Evolutionary conservation across 306 rosid genomes (phyloP), one percentile per base, ranked within the genome.

Genomic region (Cyclanthera cordifolia): DNA sequence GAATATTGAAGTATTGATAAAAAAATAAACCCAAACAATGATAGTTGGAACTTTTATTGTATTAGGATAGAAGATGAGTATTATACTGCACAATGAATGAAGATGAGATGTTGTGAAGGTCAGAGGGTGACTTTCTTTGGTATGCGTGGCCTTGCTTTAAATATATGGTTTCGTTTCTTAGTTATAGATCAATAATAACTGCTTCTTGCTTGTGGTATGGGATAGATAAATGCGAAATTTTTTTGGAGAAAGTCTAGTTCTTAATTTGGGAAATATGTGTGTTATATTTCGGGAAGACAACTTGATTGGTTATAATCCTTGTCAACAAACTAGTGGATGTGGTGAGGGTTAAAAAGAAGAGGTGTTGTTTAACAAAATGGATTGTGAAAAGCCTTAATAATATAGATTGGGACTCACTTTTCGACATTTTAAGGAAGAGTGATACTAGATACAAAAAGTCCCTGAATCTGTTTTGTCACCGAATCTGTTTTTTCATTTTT

Each of bases 181-280:
- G 55, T 51, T 17, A 51, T 51, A 17, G 3, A 17, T 50, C 12
- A 17, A 51, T 17, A 50, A 17, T 50, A 17, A 4, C 12, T 50
- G 54, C 54, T 17, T 50, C 24, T 17, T 6, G 24, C 54, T 50
- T 19, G 54, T 19, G 25, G 55, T 34, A 34, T 34, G 55, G 55
- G 55, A 51, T 51, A 17, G 25, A 12, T 51, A 17, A 51, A 51
- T 17, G 4, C 24, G 19, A 19, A 6, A 49, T 4, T 5, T 48
- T 15, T 16, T 16, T 49, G 19, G 20, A 15, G 52, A 49, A 49
- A 49, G 21, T 16, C 9, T 1, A 1, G 21, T 16, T 5, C 3
- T 51, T 51, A 51, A 51, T 12, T 51, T 51, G 55, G 55, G 55
- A 51, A n/a, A 51, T 51, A 51, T 51, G 55, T 51, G 55, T 51